Evolutionary conservation across 2,329 filamentous ascomycete genomes (phyloP).

Genomic region (Furcasterigmium furcatum): DNA sequence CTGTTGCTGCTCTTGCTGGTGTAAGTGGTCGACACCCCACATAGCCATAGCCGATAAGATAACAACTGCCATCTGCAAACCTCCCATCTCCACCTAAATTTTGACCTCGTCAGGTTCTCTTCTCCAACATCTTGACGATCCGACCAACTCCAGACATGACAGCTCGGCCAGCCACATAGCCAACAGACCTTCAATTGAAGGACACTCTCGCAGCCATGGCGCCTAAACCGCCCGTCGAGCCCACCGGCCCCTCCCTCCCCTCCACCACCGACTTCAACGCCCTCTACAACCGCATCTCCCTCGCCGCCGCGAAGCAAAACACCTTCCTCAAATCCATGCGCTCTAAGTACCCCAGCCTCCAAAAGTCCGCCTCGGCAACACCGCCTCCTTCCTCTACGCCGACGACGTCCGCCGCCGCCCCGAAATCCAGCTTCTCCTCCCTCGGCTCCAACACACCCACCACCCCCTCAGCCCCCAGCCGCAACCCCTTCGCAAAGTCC

Average conservation of each 20-base stretch:
- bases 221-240: background rate
- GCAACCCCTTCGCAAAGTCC: background rate
- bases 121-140: no score
- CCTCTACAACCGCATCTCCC: conserved; percentile 37
- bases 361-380: conserved; percentile 7
- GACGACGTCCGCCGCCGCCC: conserved; percentile 7
- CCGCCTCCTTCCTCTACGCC: conserved; percentile 3
- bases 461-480: background rate
- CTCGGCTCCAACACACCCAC: conserved; percentile 4
- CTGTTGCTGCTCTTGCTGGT: no score
- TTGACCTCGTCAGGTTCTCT: no score
- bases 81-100: no score
- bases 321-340: conserved; percentile 24
- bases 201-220: conserved; percentile 1
- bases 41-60: no score
- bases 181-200: no score
- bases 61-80: no score
- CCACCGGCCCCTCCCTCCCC: conserved; percentile 17
- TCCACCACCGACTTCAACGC: conserved; percentile 32
- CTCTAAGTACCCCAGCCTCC: conserved; percentile 9
- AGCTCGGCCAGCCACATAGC: no score
- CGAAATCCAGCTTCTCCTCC: conserved; percentile 12
- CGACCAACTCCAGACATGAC: no score
- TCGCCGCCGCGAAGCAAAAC: conserved; percentile 30
- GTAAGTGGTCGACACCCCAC: no score